These are phyloP conservation scores for Coemansia sp. DNA, from an alignment of 192 early-diverging fungal genomes.

Conservation along the genomic window DNA sequence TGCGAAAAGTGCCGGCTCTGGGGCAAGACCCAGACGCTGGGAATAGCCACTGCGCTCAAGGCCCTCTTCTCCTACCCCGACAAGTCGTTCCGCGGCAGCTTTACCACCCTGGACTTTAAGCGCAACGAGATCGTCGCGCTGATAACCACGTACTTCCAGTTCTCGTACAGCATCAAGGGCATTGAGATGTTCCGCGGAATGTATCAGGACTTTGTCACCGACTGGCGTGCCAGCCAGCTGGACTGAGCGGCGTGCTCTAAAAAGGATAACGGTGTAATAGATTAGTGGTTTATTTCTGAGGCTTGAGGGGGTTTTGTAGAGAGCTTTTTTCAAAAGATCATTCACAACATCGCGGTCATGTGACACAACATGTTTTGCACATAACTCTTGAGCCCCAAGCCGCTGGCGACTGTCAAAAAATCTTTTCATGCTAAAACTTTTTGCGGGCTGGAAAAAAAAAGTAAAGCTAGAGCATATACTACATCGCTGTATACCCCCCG, in stretches of 20 bases:
- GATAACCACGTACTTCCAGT: constrained; percentile 84
- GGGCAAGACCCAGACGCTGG: constrained; percentile 96
- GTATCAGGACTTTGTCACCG: constrained; percentile 61
- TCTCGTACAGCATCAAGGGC: constrained; percentile 80
- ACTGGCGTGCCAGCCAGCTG: constrained; percentile 37
- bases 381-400: not conserved
- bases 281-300: not conserved
- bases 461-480: no score
- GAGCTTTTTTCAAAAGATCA: not conserved
- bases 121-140: constrained; percentile 84
- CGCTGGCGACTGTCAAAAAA: not conserved
- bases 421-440: not conserved
- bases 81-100: constrained; percentile 51
- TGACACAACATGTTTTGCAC: not conserved
- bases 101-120: constrained; percentile 52
- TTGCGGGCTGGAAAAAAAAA: not conserved
- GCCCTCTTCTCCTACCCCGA: constrained; percentile 91
- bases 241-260: not conserved
- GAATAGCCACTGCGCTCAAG: constrained; percentile 96
- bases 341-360: not conserved
- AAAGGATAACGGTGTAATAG: not conserved
- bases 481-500: no score
- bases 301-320: not conserved
- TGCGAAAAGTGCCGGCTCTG: constrained; percentile 99
- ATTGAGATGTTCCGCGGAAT: constrained; percentile 79